Base-by-base conservation (phyloP, 768 basidiomycete genomes). In the Suillus paluster region DNA sequence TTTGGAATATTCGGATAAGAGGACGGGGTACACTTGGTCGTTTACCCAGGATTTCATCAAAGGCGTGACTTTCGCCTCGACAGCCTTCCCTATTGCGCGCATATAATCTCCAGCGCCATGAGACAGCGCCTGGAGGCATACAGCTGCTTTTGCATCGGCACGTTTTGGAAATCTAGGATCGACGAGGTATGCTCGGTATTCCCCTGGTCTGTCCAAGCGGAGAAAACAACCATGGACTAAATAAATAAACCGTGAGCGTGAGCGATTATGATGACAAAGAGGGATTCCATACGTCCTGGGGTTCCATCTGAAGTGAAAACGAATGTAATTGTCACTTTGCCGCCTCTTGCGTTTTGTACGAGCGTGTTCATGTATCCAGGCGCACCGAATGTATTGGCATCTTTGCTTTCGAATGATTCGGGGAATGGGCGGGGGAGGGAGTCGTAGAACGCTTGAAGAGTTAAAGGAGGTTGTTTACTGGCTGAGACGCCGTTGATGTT, bases 131-230 rank as follows among this genome's bases (percentile, higher is more conserved):
- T 85, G 76, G 25, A 92, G 72, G 62, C 83, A 85, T 3, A 85
- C 90, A 0, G 90, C 91, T 0, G 81, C 79, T 71, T 88, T 90
- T n/a, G 89, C 90, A 57, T 91, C 89, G 0, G 75, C 73, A 4
- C 84, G 84, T 66, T 84, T 88, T 2, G 78, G 66, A 64, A 91
- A 91, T 17, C 78, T 77, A 0, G 86, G 77, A n/a, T 90, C 89
- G 33, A 88, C 86, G 6, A 92, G 70, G 65, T 80, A 92, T 0
- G 87, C 84, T 46, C 76, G 79, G 41, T 79, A 81, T 60, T 84
- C 81, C 5, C 75, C 77, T 3, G 84, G 83, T 30, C 83, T 81
- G 45, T 82, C 79, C 6, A 92, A 65, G 30, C 86, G 84, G 45
- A 91, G 78, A 12, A 91, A 71, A 68, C 84, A 87, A 4, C 89